These are phyloP conservation scores for Fraxinus platypoda DNA, from an alignment of 305 asterid species.

Conservation along the genomic window DNA sequence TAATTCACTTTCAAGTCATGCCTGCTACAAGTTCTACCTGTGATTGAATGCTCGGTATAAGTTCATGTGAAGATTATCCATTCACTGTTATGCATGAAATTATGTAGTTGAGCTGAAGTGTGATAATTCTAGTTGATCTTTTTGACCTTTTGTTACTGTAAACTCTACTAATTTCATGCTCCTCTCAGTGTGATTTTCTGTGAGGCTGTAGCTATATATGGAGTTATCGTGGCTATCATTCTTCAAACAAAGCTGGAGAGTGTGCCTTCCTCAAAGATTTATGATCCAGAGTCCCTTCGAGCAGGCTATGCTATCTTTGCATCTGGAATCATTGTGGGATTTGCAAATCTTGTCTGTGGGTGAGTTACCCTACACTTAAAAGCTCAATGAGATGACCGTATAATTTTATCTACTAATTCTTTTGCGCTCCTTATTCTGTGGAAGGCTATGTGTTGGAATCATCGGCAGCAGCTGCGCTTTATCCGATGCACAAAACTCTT, in stretches of 20 bases:
- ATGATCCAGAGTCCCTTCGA: slow-evolving; percentile 85
- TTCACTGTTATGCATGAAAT: not conserved
- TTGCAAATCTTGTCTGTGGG: slow-evolving; percentile 98
- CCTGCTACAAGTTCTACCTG: not conserved
- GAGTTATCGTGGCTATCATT: slow-evolving; percentile 97
- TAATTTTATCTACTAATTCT: slow-evolving; percentile 12
- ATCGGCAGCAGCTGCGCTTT: slow-evolving; percentile 99
- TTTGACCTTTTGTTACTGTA: not conserved
- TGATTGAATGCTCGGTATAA: not conserved
- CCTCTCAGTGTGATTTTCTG: slow-evolving; percentile 85
- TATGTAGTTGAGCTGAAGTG: slow-evolving; percentile 16
- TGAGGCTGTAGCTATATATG: slow-evolving; percentile 98
- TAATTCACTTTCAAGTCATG: not conserved
- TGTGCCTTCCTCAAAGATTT: slow-evolving; percentile 70
- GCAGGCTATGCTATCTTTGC: slow-evolving; percentile 99
- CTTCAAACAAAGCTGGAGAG: slow-evolving; percentile 96
- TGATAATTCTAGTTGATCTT: not conserved
- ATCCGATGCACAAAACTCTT: slow-evolving; percentile 92
- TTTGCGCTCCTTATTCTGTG: not conserved
- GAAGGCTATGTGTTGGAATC: slow-evolving; percentile 89
- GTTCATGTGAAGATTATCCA: not conserved
- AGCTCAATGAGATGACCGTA: not conserved
- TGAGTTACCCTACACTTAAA: slow-evolving; percentile 35
- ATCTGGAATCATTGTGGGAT: slow-evolving; percentile 94
- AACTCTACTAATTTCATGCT: slow-evolving; percentile 2